Percentiles rank a stretch among this genome's conserved stretches.
phyloP scores from a whole-genome alignment of 1,284 basidiomycete genomes.

The Ustilago sp. region DNA sequence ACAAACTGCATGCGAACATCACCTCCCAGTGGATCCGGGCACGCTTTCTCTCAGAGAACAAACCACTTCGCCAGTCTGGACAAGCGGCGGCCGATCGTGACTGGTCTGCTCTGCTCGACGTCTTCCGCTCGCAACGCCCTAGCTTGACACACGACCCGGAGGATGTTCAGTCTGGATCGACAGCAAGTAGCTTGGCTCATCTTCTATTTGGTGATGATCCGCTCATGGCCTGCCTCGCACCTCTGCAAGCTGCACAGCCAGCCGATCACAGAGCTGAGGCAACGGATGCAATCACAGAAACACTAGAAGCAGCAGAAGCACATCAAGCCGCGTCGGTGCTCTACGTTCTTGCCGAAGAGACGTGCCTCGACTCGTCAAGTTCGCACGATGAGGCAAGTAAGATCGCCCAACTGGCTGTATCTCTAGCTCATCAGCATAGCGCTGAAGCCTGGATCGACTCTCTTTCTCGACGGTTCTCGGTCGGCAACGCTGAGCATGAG shows the following conservation, averaged over 20 bases:
- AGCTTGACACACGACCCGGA: background rate
- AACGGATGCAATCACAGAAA: background rate
- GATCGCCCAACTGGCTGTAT: conserved; percentile 6
- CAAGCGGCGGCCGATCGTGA: conserved; percentile 21
- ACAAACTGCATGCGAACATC: conserved; percentile 16
- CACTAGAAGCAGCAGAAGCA: conserved; percentile 12
- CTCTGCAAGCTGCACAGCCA: conserved; percentile 1
- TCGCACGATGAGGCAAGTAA: background rate
- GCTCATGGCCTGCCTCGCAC: conserved; percentile 19
- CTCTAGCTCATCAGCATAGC: background rate
- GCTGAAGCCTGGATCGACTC: conserved; percentile 21
- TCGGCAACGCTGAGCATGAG: background rate
- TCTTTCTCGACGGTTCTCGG: conserved; percentile 11
- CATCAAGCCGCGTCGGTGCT: conserved; percentile 19
- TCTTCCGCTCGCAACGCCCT: background rate
- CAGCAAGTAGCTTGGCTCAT: conserved; percentile 5
- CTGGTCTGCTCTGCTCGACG: conserved; percentile 18
- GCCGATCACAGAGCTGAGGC: background rate
- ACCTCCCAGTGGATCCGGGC: conserved; percentile 19
- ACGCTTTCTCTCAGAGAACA: conserved; percentile 19
- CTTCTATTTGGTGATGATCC: conserved; percentile 23
- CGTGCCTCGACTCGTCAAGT: conserved; percentile 29
- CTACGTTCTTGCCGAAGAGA: conserved; percentile 57
- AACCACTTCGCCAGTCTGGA: background rate
- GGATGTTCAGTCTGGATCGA: background rate